phyloP scores from a whole-genome alignment of 2,329 filamentous ascomycete species.

The Laburnicola sp. region DNA sequence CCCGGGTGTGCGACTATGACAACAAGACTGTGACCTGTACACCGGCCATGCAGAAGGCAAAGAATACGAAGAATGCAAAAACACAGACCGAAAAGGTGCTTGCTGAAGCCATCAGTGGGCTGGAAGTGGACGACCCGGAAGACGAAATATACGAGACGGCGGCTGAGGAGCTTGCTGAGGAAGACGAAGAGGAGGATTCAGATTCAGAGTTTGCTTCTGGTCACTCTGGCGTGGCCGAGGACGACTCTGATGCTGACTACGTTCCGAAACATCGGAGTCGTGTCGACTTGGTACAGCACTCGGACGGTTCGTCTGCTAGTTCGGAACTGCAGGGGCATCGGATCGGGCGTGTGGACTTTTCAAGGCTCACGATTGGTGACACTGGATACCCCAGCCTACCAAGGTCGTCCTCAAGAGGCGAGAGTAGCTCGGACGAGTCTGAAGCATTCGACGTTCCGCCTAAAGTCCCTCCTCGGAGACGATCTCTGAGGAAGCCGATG shows the following conservation, averaged over 20 bases:
- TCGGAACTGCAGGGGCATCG: constrained; percentile 9
- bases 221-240: constrained; percentile 3
- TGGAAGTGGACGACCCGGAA: constrained; percentile 18
- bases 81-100: constrained; percentile 11
- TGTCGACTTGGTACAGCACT: neutral
- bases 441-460: constrained; percentile 15
- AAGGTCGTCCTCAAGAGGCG: neutral
- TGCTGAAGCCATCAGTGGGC: constrained; percentile 10
- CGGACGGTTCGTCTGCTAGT: neutral
- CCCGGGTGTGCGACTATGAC: constrained; percentile 68
- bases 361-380: constrained; percentile 18
- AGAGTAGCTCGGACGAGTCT: neutral
- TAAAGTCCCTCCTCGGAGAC: neutral
- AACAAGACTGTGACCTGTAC: constrained; percentile 30
- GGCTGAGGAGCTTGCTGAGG: constrained; percentile 32
- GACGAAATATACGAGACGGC: constrained; percentile 44
- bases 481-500: neutral
- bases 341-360: constrained; percentile 28
- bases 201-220: constrained; percentile 10
- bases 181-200: constrained; percentile 25
- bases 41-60: constrained; percentile 9
- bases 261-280: constrained; percentile 1
- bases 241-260: constrained; percentile 18
- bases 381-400: constrained; percentile 25
- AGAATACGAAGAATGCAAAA: constrained; percentile 10